Evolutionary conservation across 345 rosid genomes (phyloP).

Genomic region (Tarenaya hassleriana): DNA sequence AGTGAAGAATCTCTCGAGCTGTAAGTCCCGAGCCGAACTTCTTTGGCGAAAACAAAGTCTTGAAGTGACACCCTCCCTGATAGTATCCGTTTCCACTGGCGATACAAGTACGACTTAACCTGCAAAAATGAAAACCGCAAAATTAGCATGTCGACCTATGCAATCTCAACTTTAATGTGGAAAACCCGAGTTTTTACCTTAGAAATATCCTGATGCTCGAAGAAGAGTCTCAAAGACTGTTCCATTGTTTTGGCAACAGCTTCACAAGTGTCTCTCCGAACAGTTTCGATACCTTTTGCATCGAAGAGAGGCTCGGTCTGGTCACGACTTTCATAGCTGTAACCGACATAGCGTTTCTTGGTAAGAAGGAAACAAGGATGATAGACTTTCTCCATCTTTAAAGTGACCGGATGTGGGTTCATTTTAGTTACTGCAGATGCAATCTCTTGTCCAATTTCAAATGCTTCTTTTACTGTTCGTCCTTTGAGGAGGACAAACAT

Average conservation of each 20-base stretch:
- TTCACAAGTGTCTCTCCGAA: conserved; percentile 82
- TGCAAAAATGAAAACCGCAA: conserved; percentile 24
- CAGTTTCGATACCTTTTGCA: conserved; percentile 98
- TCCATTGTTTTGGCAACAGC: conserved; percentile 92
- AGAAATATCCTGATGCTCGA: conserved; percentile 56
- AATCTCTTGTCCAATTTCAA: conserved; percentile 71
- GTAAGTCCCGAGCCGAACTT: conserved; percentile 89
- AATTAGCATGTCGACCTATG: conserved; percentile 14
- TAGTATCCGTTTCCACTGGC: conserved; percentile 84
- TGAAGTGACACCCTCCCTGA: conserved; percentile 82
- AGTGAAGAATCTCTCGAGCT: conserved; percentile 54
- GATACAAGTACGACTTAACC: conserved; percentile 74
- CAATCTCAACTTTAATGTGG: conserved; percentile 8
- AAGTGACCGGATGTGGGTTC: conserved; percentile 85
- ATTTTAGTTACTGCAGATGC: conserved; percentile 78
- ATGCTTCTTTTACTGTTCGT: conserved; percentile 58
- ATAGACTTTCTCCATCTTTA: conserved; percentile 97
- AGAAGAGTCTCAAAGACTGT: conserved; percentile 72
- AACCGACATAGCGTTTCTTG: conserved; percentile 94
- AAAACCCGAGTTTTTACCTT: conserved; percentile 37
- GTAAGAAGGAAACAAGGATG: conserved; percentile 91
- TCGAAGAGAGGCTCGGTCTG: conserved; percentile 73
- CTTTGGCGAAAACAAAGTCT: conserved; percentile 93
- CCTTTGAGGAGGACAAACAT: conserved; percentile 94
- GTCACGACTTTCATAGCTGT: conserved; percentile 77